Percentiles rank a stretch among this genome's conserved stretches.
phyloP scores from a whole-genome alignment of 345 rosid species.

The Eutrema japonicum region DNA sequence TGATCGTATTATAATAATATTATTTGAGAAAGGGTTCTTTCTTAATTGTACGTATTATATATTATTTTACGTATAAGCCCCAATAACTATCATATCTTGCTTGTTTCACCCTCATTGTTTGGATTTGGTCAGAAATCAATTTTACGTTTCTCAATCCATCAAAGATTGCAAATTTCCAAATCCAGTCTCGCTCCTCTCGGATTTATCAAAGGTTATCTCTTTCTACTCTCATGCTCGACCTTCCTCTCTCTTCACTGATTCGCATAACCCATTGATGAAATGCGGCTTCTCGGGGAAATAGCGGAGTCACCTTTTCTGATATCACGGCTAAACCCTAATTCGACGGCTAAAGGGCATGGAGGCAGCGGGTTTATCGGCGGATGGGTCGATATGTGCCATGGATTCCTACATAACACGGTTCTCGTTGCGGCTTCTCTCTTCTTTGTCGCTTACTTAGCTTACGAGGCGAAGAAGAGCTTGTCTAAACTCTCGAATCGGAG shows the following conservation, averaged over 20 bases:
- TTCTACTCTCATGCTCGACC: background rate
- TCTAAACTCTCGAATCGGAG: conserved; percentile 75
- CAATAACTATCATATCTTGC: background rate
- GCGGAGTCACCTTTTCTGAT: conserved; percentile 41
- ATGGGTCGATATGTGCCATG: conserved; percentile 84
- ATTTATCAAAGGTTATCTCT: background rate
- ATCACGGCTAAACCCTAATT: conserved; percentile 49
- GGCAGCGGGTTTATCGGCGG: conserved; percentile 32
- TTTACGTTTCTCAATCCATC: background rate
- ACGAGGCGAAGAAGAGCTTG: conserved; percentile 72
- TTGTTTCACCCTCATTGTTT: background rate
- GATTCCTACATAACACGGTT: conserved; percentile 69
- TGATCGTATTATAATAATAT: too few species aligned
- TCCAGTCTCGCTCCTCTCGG: background rate
- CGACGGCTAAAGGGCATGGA: conserved; percentile 28
- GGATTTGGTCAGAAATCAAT: background rate
- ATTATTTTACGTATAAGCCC: background rate
- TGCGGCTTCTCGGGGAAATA: conserved; percentile 42
- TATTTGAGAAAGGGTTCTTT: too few species aligned
- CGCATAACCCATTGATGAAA: conserved; percentile 20
- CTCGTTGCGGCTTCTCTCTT: conserved; percentile 60
- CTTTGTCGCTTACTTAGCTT: conserved; percentile 69
- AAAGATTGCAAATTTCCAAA: conserved; percentile 17
- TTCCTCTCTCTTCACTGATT: conserved; percentile 5
- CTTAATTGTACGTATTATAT: too few species aligned